A percentile compares a stretch with the other conserved stretches of the same genome.
phyloP scores from a whole-genome alignment of 108 stramenopile species.

The Chaetoceros tenuissimus region DNA sequence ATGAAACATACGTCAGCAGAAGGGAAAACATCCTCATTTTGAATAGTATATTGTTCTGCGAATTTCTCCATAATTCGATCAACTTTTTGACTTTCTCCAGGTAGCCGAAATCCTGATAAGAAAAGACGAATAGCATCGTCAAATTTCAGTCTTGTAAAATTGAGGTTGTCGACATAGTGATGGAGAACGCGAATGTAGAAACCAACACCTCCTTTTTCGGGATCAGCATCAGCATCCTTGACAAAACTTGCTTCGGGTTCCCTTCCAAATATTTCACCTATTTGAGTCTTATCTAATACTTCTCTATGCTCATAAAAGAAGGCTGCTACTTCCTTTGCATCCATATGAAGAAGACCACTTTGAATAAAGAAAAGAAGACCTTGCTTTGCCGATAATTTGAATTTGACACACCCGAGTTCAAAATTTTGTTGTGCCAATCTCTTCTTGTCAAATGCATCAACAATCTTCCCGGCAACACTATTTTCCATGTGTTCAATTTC shows the following conservation, averaged over 20 bases:
- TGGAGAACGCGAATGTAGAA: constrained; percentile 87
- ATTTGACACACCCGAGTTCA: constrained; percentile 87
- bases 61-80: constrained; percentile 99
- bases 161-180: constrained; percentile 84
- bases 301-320: constrained; percentile 86
- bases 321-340: constrained; percentile 80
- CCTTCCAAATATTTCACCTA: constrained; percentile 95
- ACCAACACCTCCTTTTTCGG: constrained; percentile 77
- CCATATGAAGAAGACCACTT: constrained; percentile 72
- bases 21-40: constrained; percentile 88
- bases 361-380: constrained; percentile 87
- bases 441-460: constrained; percentile 81
- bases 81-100: constrained; percentile 99
- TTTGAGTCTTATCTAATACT: constrained; percentile 97
- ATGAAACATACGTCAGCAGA: constrained; percentile 98
- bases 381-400: constrained; percentile 84
- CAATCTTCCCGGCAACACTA: constrained; percentile 31
- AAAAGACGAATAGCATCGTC: constrained; percentile 96
- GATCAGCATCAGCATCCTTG: constrained; percentile 49
- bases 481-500: constrained; percentile 10
- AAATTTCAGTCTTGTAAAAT: constrained; percentile 83
- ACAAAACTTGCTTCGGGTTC: constrained; percentile 89
- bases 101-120: constrained; percentile 93
- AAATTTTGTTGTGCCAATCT: constrained; percentile 81
- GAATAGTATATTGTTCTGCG: constrained; percentile 88